Evolutionary conservation across 805 yeast species (phyloP), one percentile per base, ranked within the genome.

Genomic region (Pichia eremophila): DNA sequence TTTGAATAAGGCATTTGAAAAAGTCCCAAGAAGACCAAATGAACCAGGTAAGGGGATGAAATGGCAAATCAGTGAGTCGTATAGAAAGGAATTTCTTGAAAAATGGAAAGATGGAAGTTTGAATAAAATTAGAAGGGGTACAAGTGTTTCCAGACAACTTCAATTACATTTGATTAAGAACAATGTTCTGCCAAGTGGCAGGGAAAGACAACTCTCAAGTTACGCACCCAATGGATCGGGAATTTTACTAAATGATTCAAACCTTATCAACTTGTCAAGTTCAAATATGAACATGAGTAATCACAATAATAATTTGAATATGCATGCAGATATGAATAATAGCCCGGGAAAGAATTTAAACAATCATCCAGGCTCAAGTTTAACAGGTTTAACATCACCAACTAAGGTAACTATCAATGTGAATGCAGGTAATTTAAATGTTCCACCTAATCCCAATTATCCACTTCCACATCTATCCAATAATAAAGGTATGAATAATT

Each of bases 31-130:
- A 59, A 78, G 85, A 61, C 90, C 95, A 31, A 84, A 88, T 64
- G 98, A 93, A 68, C 97, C 98, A 0, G 99, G 99, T 17, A 93
- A 93, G 65, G 98, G 99, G 54, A 91, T 93, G 95, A 93, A 93
- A 67, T 93, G 99, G 99, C 95, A 89, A 68, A 90, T 93, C 50
- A 80, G 89, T 53, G 93, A 87, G 39, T 70, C 81, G 43, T 91
- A 85, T 63, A 82, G 84, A 58, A 81, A 81, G 41, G 99, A 93
- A 54, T 90, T 90, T 58, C 66, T 90, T 62, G 77, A 75, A 55
- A 86, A 89, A 68, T 81, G 90, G 68, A 78, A 78, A 50, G 81
- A 77, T 51, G 96, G 96, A 15, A 76, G 83, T 38, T 66, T 85
- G 43, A 78, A 81, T 56, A 85, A 85, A 58, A 74, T 81, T 18